These are phyloP conservation scores for Globisporangium cederbergense DNA, from an alignment of 352 stramenopile genomes.

Conservation along the genomic window DNA sequence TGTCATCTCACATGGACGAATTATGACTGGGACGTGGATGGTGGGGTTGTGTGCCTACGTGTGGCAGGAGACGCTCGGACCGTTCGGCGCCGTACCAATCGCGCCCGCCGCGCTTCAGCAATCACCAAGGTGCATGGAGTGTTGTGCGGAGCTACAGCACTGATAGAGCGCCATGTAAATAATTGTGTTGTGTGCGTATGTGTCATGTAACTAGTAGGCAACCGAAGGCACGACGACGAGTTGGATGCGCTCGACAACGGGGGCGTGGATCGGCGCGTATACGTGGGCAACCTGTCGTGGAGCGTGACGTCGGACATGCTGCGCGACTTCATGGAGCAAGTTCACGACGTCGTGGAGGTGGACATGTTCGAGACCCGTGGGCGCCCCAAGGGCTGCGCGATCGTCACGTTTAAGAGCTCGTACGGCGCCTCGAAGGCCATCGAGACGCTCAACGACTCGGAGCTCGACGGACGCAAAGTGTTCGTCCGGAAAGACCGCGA, in stretches of 20 bases:
- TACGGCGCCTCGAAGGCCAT: conserved; percentile 87
- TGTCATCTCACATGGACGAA: not conserved
- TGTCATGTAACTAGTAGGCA: not conserved
- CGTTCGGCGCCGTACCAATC: conserved; percentile 51
- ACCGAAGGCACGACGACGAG: not conserved
- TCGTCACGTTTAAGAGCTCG: conserved; percentile 90
- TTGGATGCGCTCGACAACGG: conserved; percentile 13
- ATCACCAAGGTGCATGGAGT: not conserved
- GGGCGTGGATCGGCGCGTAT: conserved; percentile 46
- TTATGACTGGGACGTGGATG: not conserved
- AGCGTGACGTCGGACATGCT: conserved; percentile 78
- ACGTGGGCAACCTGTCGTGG: conserved; percentile 87
- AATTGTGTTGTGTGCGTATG: not conserved
- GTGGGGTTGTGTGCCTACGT: conserved; percentile 10
- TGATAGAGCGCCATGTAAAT: not conserved
- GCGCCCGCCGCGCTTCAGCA: conserved; percentile 24
- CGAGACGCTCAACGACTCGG: conserved; percentile 85
- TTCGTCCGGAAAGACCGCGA: conserved; percentile 94
- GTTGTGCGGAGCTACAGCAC: not conserved
- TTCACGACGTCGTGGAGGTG: conserved; percentile 62
- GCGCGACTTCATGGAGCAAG: conserved; percentile 78
- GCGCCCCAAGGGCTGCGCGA: conserved; percentile 90
- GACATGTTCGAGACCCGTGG: conserved; percentile 62
- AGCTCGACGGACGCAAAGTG: conserved; percentile 91
- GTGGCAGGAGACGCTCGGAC: conserved; percentile 55